phyloP scores from a whole-genome alignment of 495 filamentous ascomycete species.

The Podospora bellae-mahoneyi region DNA sequence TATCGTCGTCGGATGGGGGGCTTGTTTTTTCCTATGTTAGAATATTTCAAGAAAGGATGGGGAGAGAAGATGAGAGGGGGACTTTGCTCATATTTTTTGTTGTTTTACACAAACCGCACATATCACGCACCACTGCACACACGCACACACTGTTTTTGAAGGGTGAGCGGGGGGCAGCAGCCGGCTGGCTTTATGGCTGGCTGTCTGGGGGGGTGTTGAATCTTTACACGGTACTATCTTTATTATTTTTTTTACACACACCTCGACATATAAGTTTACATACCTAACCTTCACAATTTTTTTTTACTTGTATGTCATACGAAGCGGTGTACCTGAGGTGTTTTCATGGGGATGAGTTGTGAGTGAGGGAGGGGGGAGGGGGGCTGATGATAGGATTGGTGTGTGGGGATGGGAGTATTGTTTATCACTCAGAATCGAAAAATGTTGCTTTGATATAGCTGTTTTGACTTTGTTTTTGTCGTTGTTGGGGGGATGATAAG shows the following conservation, averaged over 20 bases:
- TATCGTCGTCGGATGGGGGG: not conserved
- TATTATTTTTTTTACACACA: not conserved
- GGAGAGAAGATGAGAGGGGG: not conserved
- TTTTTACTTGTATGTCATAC: not conserved
- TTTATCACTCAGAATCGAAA: not conserved
- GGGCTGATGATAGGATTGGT: not conserved
- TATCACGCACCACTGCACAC: constrained; percentile 2
- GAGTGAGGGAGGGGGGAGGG: not conserved
- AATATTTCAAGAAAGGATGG: constrained; percentile 1
- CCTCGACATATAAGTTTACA: not conserved
- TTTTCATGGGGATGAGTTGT: not conserved
- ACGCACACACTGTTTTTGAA: not conserved
- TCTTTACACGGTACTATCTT: not conserved
- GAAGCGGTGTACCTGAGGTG: not conserved
- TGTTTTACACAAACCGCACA: not conserved
- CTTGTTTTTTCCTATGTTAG: constrained; percentile 10
- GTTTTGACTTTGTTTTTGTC: not conserved
- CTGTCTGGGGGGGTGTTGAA: not conserved
- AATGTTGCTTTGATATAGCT: not conserved
- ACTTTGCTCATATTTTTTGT: not conserved
- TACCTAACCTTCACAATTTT: not conserved
- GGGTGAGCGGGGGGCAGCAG: not conserved
- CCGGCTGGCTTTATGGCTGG: not conserved
- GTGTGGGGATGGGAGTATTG: not conserved
- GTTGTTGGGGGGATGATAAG: not conserved